These are phyloP conservation scores for Tetratostichococcus sp. DNA, from an alignment of 139 green algal genomes.

Conservation along the genomic window DNA sequence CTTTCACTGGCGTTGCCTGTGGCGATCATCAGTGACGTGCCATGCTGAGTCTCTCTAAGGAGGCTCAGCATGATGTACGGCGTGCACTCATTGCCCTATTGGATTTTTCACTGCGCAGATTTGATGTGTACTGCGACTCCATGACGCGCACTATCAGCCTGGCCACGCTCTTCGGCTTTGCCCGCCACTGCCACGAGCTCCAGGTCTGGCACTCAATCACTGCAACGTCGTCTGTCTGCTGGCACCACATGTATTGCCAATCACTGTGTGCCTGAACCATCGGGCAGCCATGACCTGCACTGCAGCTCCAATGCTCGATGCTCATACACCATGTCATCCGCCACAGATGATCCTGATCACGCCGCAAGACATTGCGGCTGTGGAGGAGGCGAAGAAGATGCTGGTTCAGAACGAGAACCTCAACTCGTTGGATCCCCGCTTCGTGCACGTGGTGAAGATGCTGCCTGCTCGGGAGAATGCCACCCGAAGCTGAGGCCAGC, in stretches of 20 bases:
- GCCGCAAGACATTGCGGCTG: constrained; percentile 29
- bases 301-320: not conserved
- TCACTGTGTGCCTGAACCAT: too few relatives aligned
- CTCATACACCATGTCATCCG: not conserved
- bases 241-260: too few relatives aligned
- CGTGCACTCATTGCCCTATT: too few relatives aligned
- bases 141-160: not conserved
- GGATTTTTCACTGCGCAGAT: too few relatives aligned
- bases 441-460: not conserved
- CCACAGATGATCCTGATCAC: constrained; percentile 2
- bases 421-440: not conserved
- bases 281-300: too few relatives aligned
- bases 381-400: constrained; percentile 34
- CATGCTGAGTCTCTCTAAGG: too few relatives aligned
- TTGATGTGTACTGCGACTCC: too few relatives aligned
- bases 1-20: too few relatives aligned
- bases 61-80: too few relatives aligned
- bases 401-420: not conserved
- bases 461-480: not conserved
- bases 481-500: not conserved
- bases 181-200: not conserved
- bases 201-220: not conserved
- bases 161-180: not conserved
- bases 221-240: too few relatives aligned
- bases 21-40: too few relatives aligned